Evolutionary conservation across 75 land plant genomes (phyloP).

Genomic region (Selaginella tamariscina): DNA sequence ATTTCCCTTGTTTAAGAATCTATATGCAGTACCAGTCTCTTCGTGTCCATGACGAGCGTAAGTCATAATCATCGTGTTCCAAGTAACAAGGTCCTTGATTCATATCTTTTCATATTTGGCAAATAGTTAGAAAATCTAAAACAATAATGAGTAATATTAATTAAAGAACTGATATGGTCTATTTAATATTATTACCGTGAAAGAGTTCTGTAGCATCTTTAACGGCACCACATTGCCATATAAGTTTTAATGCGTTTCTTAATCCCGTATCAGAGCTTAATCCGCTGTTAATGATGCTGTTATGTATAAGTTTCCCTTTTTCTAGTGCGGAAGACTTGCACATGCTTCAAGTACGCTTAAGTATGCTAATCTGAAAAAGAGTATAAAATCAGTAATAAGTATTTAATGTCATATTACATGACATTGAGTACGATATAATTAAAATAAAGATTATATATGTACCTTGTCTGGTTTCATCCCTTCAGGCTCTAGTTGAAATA

Average conservation of each 20-base stretch:
- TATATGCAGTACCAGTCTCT: too few relatives aligned
- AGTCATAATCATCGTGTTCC: background rate
- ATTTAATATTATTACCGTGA: too few relatives aligned
- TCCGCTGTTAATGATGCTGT: background rate
- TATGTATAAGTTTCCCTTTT: background rate
- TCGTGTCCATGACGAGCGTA: background rate
- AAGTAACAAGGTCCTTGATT: background rate
- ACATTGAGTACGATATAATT: too few relatives aligned
- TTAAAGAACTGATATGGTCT: too few relatives aligned
- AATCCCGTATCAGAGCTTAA: background rate
- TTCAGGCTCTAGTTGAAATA: background rate
- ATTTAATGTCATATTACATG: too few relatives aligned
- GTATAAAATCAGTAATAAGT: too few relatives aligned
- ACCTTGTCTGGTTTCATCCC: background rate
- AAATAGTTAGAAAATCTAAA: too few relatives aligned
- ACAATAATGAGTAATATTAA: too few relatives aligned
- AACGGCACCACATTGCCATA: conserved; percentile 9
- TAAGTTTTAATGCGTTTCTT: background rate
- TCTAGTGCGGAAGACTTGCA: conserved; percentile 3
- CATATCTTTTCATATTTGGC: too few relatives aligned
- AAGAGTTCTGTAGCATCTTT: background rate
- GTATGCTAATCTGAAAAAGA: too few relatives aligned
- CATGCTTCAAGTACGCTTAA: conserved; percentile 10
- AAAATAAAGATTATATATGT: too few relatives aligned
- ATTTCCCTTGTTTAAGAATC: too few relatives aligned